These are phyloP conservation scores for Lotmaria passim DNA, from an alignment of 208 protist genomes.

Conservation along the genomic window DNA sequence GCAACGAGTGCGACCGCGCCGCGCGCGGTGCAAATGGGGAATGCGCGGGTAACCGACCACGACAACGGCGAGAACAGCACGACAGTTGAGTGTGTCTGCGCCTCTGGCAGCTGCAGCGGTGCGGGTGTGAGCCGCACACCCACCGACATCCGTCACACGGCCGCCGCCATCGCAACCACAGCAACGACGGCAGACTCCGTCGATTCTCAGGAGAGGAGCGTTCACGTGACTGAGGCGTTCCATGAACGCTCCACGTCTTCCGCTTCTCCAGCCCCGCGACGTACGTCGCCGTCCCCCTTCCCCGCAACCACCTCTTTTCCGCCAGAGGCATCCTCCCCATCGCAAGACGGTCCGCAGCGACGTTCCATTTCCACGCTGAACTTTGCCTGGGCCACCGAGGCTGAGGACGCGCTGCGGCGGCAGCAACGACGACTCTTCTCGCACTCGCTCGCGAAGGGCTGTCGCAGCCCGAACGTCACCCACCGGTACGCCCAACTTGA, in stretches of 20 bases:
- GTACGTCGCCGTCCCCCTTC: background rate
- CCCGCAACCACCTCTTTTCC: background rate
- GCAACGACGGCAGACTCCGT: too few species aligned
- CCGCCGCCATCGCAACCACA: background rate
- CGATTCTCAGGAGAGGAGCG: too few species aligned
- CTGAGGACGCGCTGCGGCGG: conserved; percentile 35
- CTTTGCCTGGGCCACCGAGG: conserved; percentile 58
- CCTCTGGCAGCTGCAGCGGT: background rate
- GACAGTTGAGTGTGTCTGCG: too few species aligned
- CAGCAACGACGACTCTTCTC: conserved; percentile 51
- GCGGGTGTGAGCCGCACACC: background rate
- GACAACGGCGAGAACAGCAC: background rate
- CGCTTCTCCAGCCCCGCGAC: conserved; percentile 3
- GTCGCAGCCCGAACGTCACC: conserved; percentile 20
- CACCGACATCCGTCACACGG: conserved; percentile 1
- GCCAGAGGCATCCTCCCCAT: background rate
- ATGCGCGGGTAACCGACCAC: background rate
- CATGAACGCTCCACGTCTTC: background rate
- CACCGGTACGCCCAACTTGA: background rate
- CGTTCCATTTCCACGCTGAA: conserved; percentile 39
- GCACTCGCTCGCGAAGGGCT: background rate
- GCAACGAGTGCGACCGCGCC: background rate
- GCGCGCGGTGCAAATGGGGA: too few species aligned
- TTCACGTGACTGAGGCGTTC: too few species aligned
- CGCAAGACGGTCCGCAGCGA: background rate